Percentiles rank a stretch among this genome's conserved stretches.
Conservation (phyloP, 768 basidiomycete genomes). For the Mycena crocata region DNA sequence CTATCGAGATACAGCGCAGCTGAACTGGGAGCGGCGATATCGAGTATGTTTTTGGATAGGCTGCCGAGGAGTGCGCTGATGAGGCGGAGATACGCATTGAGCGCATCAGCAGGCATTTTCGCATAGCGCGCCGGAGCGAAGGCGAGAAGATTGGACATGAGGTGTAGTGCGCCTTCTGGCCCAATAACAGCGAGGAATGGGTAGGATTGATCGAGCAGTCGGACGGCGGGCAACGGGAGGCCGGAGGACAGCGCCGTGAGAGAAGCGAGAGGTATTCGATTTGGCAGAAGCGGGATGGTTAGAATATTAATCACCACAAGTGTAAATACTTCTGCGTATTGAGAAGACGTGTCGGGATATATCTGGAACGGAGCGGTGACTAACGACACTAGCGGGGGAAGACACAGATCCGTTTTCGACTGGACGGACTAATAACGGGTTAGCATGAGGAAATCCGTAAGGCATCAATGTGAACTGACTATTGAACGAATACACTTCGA, state of each 20-base stretch:
- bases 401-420: neutral
- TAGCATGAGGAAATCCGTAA: neutral
- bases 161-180: constrained; percentile 48
- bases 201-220: neutral
- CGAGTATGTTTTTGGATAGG: constrained; percentile 54
- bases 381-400: constrained; percentile 1
- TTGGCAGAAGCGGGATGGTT: constrained; percentile 67
- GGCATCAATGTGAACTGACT: neutral
- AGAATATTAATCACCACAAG: constrained; percentile 58
- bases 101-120: constrained; percentile 45
- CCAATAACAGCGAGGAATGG: neutral
- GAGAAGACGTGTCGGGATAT: neutral
- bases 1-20: neutral
- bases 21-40: neutral
- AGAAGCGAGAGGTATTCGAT: constrained; percentile 60
- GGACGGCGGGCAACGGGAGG: constrained; percentile 49
- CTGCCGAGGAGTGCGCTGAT: constrained; percentile 50
- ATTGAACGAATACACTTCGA: neutral
- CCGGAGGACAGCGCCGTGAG: constrained; percentile 62
- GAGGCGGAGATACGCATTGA: constrained; percentile 54
- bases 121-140: constrained; percentile 60
- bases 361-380: neutral
- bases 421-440: neutral
- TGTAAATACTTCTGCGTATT: constrained; percentile 1
- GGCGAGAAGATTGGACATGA: constrained; percentile 65